Conservation (phyloP, 129 eudicot genomes). For the Pseudognaphalium luteoalbum region DNA sequence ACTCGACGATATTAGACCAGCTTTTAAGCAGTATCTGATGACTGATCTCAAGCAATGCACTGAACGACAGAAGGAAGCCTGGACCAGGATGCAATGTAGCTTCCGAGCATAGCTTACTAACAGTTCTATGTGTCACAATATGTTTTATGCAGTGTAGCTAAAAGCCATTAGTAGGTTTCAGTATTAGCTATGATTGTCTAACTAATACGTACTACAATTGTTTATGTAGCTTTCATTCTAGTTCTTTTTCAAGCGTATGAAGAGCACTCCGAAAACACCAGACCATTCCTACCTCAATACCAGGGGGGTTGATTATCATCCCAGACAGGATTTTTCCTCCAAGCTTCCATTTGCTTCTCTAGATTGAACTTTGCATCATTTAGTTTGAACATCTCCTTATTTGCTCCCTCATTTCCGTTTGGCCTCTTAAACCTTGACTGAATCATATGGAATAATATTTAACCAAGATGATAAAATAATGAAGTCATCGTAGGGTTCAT, state of each 20-base stretch:
- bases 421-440: constrained; percentile 55
- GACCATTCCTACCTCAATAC: constrained; percentile 55
- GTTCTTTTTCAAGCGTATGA: constrained; percentile 11
- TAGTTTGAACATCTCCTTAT: constrained; percentile 21
- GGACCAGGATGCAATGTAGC: constrained; percentile 3
- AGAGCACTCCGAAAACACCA: constrained; percentile 13
- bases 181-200: not conserved
- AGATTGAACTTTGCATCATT: constrained; percentile 51
- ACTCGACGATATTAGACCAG: not conserved
- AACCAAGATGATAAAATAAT: not conserved
- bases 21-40: not conserved
- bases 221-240: not conserved
- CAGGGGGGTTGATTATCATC: constrained; percentile 59
- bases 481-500: constrained; percentile 1
- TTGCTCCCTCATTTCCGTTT: constrained; percentile 34
- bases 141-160: not conserved
- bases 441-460: not conserved
- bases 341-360: constrained; percentile 72
- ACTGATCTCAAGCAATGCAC: constrained; percentile 12
- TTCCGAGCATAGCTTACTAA: not conserved
- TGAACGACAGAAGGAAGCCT: constrained; percentile 10
- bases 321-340: constrained; percentile 88
- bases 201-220: constrained; percentile 5
- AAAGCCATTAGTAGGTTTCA: constrained; percentile 1
- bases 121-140: not conserved